Evolutionary conservation across 1,284 basidiomycete genomes (phyloP), one percentile per base, ranked within the genome.

Genomic region (Sanghuangporus baumii): DNA sequence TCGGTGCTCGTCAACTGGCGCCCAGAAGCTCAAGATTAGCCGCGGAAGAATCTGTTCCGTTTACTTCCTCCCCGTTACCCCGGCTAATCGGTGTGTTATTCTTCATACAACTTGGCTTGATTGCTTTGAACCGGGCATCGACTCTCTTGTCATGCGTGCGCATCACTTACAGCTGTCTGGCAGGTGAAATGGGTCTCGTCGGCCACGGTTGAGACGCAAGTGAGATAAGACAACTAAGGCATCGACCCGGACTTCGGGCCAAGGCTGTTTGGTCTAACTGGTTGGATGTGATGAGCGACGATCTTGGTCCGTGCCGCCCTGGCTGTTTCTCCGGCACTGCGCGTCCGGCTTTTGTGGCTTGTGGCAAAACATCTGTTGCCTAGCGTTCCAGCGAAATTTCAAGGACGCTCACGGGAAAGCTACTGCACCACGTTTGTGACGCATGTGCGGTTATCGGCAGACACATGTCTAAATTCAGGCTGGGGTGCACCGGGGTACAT

Each of bases 341-440:
- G 43, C 16, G 26, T 31, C 26, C 26, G 20, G 43, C 16, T 46
- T 46, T 41, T n/a, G n/a, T n/a, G n/a, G n/a, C n/a, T 1, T 46
- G 20, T 46, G 43, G 43, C 16, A 46, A 46, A 46, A 46, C 16
- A 11, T 46, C 16, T 46, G 31, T 14, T 34, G 52, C 31, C 26
- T 14, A 8, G 14, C 37, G 16, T 34, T 37, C 20, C 18, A 59
- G 34, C 9, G 31, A n/a, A 12, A 41, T 16, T n/a, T 46, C 43
- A 3, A n/a, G 43, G 11, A n/a, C 20, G n/a, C 40, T 20, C 31
- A 38, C 12, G 20, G 36, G 43, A 37, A n/a, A 47, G 57, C 46
- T 50, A 31, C 31, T 31, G 31, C 50, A 51, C 18, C 57, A 59
- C 57, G 57, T 51, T 59, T 59, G 57, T 36, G 36, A 40, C 48